These are phyloP conservation scores for Saturnispora kantuleensis DNA, from an alignment of 805 yeast genomes.

Conservation along the genomic window DNA sequence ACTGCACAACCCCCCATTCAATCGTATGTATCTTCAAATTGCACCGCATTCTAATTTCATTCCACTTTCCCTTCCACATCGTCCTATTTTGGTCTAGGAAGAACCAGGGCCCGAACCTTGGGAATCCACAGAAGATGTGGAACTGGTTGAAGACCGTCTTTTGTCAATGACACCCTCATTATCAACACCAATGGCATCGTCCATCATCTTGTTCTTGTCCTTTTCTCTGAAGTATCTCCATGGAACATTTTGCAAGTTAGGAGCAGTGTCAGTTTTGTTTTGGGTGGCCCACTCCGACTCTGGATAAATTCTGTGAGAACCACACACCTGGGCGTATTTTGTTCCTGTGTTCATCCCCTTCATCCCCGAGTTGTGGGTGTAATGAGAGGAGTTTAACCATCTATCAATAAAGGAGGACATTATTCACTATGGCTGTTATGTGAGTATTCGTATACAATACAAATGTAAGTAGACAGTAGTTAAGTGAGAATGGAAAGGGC, in stretches of 20 bases:
- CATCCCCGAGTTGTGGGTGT: constrained; percentile 14
- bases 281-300: constrained; percentile 7
- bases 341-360: constrained; percentile 21
- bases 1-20: too few species aligned
- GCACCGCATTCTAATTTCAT: too few species aligned
- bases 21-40: too few species aligned
- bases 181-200: neutral
- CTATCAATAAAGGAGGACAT: constrained; percentile 24
- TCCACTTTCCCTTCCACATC: too few species aligned
- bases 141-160: neutral
- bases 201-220: neutral
- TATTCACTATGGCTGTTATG: too few species aligned
- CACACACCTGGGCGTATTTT: constrained; percentile 4
- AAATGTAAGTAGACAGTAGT: too few species aligned
- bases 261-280: constrained; percentile 13
- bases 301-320: constrained; percentile 19
- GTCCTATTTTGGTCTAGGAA: too few species aligned
- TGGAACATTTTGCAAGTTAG: constrained; percentile 25
- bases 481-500: too few species aligned
- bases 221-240: constrained; percentile 17
- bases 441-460: too few species aligned
- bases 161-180: neutral
- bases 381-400: constrained; percentile 23
- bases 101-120: too few species aligned
- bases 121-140: too few species aligned